Evolutionary conservation across 208 protist species (phyloP).

Genomic region (Strigomonas culicis): DNA sequence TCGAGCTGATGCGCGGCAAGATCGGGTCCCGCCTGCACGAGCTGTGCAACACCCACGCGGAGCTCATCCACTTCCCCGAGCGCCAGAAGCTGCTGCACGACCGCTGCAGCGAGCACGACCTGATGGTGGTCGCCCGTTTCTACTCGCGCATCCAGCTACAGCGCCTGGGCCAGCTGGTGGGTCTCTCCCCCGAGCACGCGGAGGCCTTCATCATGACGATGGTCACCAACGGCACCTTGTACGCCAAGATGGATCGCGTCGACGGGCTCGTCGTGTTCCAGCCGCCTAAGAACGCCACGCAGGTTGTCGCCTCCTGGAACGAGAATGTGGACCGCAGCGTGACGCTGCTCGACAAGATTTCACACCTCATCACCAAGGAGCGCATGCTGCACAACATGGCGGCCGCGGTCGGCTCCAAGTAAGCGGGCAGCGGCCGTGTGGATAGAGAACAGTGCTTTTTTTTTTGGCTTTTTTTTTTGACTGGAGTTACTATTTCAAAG

Average conservation of each 20-base stretch:
- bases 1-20: slow-evolving; percentile 81
- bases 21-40: slow-evolving; percentile 47
- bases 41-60: slow-evolving; percentile 60
- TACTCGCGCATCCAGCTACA: slow-evolving; percentile 92
- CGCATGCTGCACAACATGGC: slow-evolving; percentile 86
- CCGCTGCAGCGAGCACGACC: slow-evolving; percentile 95
- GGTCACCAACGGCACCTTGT: slow-evolving; percentile 88
- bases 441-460: background rate
- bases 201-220: slow-evolving; percentile 92
- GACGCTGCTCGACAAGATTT: slow-evolving; percentile 89
- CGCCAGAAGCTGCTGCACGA: slow-evolving; percentile 77
- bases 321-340: slow-evolving; percentile 83
- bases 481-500: background rate
- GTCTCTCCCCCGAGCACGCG: slow-evolving; percentile 81
- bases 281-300: slow-evolving; percentile 80
- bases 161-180: slow-evolving; percentile 90
- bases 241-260: slow-evolving; percentile 93
- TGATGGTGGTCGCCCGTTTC: slow-evolving; percentile 93
- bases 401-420: background rate
- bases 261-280: slow-evolving; percentile 91
- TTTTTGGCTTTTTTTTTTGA: background rate
- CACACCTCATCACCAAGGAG: slow-evolving; percentile 94
- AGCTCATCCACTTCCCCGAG: slow-evolving; percentile 55
- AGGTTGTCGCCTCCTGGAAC: slow-evolving; percentile 90
- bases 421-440: background rate